phyloP scores from a whole-genome alignment of 306 rosid genomes.

The Lablab purpureus region DNA sequence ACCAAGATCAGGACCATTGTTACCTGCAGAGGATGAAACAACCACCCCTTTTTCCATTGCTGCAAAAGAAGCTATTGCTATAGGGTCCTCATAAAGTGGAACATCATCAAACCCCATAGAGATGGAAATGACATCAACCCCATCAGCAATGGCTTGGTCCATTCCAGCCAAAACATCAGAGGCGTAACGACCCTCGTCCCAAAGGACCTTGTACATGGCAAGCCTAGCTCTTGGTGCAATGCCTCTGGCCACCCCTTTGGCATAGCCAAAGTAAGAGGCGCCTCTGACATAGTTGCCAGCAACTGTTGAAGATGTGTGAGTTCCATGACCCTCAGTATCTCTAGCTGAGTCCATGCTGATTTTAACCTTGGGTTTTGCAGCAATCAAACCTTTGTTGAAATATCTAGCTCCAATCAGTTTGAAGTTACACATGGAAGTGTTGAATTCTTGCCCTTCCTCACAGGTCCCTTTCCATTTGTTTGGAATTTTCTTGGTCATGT shows the following conservation, averaged over 20 bases:
- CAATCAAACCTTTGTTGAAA: constrained; percentile 47
- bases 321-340: constrained; percentile 38
- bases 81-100: constrained; percentile 41
- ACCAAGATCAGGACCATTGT: neutral
- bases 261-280: constrained; percentile 40
- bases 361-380: neutral
- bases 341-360: constrained; percentile 50
- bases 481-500: constrained; percentile 8
- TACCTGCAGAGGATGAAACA: constrained; percentile 47
- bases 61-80: constrained; percentile 50
- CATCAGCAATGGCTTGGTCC: constrained; percentile 47
- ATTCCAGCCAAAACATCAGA: constrained; percentile 47
- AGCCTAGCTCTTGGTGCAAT: constrained; percentile 46
- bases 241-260: constrained; percentile 49
- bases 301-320: constrained; percentile 47
- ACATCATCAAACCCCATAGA: constrained; percentile 34
- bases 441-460: constrained; percentile 41
- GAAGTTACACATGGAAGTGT: constrained; percentile 47
- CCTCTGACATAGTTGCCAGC: constrained; percentile 48
- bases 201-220: constrained; percentile 37
- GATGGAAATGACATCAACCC: constrained; percentile 52
- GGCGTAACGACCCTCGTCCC: constrained; percentile 20
- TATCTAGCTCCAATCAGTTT: constrained; percentile 49
- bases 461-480: neutral
- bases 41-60: constrained; percentile 49